Conservation (phyloP, 495 filamentous ascomycete species). For the Talaromyces nanjingensis region DNA sequence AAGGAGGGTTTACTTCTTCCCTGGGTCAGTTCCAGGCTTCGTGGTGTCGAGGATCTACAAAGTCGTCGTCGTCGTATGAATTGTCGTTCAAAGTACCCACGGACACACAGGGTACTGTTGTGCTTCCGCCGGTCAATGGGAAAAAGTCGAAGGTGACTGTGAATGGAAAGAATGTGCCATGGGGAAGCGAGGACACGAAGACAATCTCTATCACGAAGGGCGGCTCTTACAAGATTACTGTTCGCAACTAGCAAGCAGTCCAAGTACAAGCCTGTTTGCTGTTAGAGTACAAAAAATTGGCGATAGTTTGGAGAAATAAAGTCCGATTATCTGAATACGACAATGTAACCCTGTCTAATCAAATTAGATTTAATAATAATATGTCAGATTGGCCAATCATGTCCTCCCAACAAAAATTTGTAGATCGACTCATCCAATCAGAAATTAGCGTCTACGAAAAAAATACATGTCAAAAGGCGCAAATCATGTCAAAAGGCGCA, state of each 20-base stretch:
- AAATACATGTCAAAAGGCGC: background rate
- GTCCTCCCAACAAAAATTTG: background rate
- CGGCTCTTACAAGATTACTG: slow-evolving; percentile 21
- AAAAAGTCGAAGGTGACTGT: slow-evolving; percentile 23
- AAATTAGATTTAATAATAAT: background rate
- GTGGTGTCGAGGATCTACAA: slow-evolving; percentile 25
- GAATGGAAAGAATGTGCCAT: slow-evolving; percentile 20
- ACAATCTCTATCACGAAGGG: slow-evolving; percentile 19
- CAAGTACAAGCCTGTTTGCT: background rate
- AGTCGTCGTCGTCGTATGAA: slow-evolving; percentile 23
- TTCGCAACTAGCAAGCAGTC: background rate
- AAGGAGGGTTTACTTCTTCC: slow-evolving; percentile 49
- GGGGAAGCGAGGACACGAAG: slow-evolving; percentile 14
- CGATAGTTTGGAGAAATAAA: background rate
- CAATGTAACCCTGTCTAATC: background rate
- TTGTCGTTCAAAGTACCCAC: slow-evolving; percentile 34
- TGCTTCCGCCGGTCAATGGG: slow-evolving; percentile 19
- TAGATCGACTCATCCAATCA: background rate
- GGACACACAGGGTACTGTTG: slow-evolving; percentile 39
- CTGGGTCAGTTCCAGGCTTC: slow-evolving; percentile 44
- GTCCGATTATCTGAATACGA: background rate
- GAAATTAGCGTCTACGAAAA: background rate
- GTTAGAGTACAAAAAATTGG: background rate
- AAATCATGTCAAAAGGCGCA: background rate
- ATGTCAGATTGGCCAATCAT: too few species aligned